phyloP scores from a whole-genome alignment of 139 green algal genomes.

The Closterium sp. region DNA sequence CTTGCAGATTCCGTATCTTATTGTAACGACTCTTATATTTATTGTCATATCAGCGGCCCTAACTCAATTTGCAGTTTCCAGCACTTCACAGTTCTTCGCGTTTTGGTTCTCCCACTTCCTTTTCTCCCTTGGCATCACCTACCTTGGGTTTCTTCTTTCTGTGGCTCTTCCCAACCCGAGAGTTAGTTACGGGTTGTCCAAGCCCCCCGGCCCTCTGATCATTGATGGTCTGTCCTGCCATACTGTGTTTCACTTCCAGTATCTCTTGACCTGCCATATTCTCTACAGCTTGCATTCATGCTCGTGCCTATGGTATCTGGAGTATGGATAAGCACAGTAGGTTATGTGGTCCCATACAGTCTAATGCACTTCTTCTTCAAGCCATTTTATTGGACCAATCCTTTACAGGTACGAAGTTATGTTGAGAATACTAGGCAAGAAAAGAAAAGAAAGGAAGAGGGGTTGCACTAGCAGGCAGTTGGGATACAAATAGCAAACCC shows the following conservation, averaged over 20 bases:
- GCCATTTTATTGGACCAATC: not conserved
- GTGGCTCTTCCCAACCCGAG: not conserved
- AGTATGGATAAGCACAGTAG: not conserved
- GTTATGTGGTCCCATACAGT: not conserved
- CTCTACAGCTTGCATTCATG: not conserved
- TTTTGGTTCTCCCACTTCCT: not conserved
- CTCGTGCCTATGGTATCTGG: not conserved
- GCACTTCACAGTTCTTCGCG: not conserved
- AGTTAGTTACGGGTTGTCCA: not conserved
- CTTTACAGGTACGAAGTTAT: not conserved
- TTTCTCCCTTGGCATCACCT: not conserved
- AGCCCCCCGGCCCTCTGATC: not conserved
- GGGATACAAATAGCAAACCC: too few species aligned
- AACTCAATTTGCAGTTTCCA: not conserved
- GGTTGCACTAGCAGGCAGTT: too few species aligned
- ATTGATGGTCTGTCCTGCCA: not conserved
- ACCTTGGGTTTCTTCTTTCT: not conserved
- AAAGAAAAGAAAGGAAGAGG: too few species aligned
- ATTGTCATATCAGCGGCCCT: not conserved
- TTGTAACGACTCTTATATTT: not conserved
- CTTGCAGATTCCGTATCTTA: not conserved
- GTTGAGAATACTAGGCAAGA: too few species aligned
- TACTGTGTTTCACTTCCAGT: not conserved
- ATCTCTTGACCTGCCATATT: not conserved
- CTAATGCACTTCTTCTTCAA: not conserved